phyloP scores from a whole-genome alignment of 108 stramenopile species.

The Stephanodiscus minutulus region DNA sequence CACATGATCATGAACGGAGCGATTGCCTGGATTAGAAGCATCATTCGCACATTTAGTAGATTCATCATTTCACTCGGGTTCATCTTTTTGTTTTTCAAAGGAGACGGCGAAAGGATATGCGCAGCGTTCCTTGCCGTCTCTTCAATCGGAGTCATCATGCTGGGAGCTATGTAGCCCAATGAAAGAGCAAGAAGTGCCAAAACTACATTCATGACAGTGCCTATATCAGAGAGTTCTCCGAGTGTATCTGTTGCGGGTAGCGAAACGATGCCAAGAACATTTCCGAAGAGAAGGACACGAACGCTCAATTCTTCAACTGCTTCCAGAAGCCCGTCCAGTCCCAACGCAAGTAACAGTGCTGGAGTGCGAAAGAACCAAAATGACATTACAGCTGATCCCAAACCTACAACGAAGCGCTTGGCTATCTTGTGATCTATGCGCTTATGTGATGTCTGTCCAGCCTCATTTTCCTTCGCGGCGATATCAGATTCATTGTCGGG shows the following conservation, averaged over 20 bases:
- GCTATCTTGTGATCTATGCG: conserved; percentile 23
- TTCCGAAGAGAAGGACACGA: conserved; percentile 32
- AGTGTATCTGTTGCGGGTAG: conserved; percentile 6
- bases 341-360: conserved; percentile 32
- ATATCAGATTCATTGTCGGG: conserved; percentile 1
- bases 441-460: too few relatives aligned
- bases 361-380: conserved; percentile 51
- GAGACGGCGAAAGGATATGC: conserved; percentile 25
- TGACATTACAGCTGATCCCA: conserved; percentile 19
- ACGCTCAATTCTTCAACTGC: conserved; percentile 37
- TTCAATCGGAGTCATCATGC: conserved; percentile 28
- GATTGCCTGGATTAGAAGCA: conserved; percentile 41
- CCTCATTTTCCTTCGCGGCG: not conserved
- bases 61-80: conserved; percentile 39
- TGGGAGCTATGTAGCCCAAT: conserved; percentile 33
- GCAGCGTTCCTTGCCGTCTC: conserved; percentile 47
- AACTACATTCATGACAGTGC: conserved; percentile 19
- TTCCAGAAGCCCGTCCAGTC: conserved; percentile 24
- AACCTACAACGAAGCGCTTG: conserved; percentile 25
- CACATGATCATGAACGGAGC: conserved; percentile 35
- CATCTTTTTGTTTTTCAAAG: conserved; percentile 24
- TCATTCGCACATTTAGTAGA: conserved; percentile 34
- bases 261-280: conserved; percentile 28
- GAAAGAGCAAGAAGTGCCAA: conserved; percentile 17
- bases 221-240: conserved; percentile 3